Base-by-base conservation (phyloP, 768 basidiomycete genomes). In the Mycena kentingensis region DNA sequence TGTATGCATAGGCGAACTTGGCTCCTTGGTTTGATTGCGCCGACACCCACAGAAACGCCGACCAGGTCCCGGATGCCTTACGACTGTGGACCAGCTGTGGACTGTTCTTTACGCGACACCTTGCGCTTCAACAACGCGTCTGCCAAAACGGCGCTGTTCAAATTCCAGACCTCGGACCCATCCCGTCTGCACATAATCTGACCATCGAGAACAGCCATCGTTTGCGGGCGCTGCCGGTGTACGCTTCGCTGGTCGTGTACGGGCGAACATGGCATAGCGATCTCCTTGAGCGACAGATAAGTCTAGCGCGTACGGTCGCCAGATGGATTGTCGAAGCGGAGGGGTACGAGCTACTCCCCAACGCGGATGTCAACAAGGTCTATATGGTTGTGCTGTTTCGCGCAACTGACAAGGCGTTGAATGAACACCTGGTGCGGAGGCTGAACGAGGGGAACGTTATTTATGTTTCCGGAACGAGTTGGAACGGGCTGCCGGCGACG, bases 111-210 rank as follows among this genome's bases (percentile, higher is more conserved):
- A 24, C 41, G 21, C 41, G 41, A 5, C 41, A 42, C n/a, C 41
- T 42, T 5, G 8, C 6, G 5, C 19, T 42, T 5, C 41, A 42
- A 19, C 41, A 59, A 55, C 25, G 49, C 8, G 57, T 59, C 4
- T 59, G 54, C 25, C 57, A 59, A 35, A 59, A 59, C 25, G 53
- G 7, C 3, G 35, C 49, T 2, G 19, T 27, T 3, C 21, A 28
- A 18, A 29, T 51, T 3, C 36, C 45, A 18, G 57, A 54, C 18
- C 21, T 18, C 3, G 39, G 31, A 2, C 49, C 42, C 1, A 49
- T 59, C 2, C 57, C 57, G 1, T 59, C 57, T n/a, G 53, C 57
- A 13, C 57, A 59, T 18, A 59, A 59, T 41, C 52, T 59, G 18
- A 53, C 49, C 19, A 46, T 59, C 19, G 57, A 59, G 26, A 54